These are phyloP conservation scores for Diaporthe ilicicola DNA, from an alignment of 2,329 filamentous ascomycete genomes.

Conservation along the genomic window DNA sequence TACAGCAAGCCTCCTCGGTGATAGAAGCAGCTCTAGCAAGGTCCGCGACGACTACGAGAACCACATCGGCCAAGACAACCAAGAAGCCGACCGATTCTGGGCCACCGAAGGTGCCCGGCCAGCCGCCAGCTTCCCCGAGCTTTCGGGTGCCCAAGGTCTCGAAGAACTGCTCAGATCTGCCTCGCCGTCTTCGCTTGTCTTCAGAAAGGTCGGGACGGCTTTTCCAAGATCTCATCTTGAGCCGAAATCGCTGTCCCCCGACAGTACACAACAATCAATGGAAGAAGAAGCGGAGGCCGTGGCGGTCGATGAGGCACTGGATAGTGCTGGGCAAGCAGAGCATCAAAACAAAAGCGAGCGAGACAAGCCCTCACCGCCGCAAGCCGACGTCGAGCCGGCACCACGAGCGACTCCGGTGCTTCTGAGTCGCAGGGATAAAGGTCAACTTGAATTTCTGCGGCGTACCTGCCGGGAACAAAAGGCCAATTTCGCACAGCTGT, in stretches of 20 bases:
- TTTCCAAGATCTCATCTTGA: not conserved
- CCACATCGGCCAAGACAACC: not conserved
- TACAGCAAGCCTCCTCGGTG: not conserved
- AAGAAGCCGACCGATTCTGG: not conserved
- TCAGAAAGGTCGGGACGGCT: not conserved
- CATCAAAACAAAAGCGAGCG: not conserved
- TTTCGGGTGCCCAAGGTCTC: not conserved
- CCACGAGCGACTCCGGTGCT: not conserved
- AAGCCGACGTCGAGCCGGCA: not conserved
- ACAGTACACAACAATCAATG: not conserved
- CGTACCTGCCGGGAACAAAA: too few species aligned
- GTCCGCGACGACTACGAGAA: not conserved
- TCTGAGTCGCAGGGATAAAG: not conserved
- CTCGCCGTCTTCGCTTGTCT: too few species aligned
- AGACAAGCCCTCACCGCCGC: not conserved
- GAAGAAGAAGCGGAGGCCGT: not conserved
- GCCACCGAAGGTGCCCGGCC: not conserved
- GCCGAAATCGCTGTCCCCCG: not conserved
- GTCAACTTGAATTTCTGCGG: not conserved
- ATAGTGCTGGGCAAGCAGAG: not conserved
- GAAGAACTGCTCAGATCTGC: not conserved
- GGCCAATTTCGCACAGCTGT: not conserved
- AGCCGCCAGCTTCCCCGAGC: not conserved
- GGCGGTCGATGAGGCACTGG: slow-evolving; percentile 15
- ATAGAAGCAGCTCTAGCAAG: not conserved